Evolutionary conservation across 257 asterid species (phyloP).

Genomic region (Przewalskia tangutica): DNA sequence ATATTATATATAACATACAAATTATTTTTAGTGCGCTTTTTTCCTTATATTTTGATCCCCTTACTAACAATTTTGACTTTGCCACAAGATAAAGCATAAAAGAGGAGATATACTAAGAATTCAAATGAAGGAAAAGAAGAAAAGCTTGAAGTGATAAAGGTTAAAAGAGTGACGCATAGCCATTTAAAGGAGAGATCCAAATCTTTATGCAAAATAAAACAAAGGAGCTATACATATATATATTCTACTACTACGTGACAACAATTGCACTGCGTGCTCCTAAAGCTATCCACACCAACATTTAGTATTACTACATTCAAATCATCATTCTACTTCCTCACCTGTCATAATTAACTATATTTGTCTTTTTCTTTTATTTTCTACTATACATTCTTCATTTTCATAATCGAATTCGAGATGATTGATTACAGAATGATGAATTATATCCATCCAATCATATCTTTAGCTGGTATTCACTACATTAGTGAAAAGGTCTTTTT

Average conservation of each 20-base stretch:
- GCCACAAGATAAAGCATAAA: not conserved
- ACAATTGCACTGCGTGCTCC: constrained; percentile 6
- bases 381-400: not conserved
- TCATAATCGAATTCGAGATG: not conserved
- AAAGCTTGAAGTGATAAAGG: not conserved
- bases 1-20: no score
- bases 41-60: no score
- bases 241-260: not conserved
- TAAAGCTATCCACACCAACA: not conserved
- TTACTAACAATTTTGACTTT: no score
- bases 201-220: not conserved
- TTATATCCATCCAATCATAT: not conserved
- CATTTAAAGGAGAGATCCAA: not conserved
- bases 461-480: not conserved
- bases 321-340: not conserved
- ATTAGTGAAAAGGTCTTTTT: not conserved
- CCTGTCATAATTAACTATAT: not conserved
- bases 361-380: not conserved
- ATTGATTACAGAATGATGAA: not conserved
- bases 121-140: not conserved
- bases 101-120: not conserved
- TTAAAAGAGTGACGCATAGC: not conserved
- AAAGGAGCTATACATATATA: not conserved
- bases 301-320: not conserved
- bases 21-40: no score